Base-by-base conservation (phyloP, 495 filamentous ascomycete species). In the Penicillium canescens region DNA sequence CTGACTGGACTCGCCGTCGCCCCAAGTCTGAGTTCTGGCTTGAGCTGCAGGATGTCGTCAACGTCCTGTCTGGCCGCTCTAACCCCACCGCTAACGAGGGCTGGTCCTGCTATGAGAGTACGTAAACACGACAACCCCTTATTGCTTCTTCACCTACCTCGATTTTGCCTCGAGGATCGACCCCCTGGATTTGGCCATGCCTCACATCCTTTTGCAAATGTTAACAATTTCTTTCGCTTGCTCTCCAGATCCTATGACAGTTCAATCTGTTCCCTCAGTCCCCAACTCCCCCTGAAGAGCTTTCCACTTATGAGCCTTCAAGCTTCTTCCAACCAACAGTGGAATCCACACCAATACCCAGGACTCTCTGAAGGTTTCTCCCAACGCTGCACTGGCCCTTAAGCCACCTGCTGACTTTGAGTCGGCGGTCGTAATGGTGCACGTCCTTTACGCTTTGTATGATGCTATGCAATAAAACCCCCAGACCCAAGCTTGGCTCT, bases 21-120 rank as follows among this genome's bases (percentile, higher is more conserved):
- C 95, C 95, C 21, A 91, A 85, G 72, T 66, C 84, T 4, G 91
- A 92, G 52, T 92, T 89, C 71, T 99, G 95, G 95, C 71, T 91
- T 44, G 77, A 78, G 23, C 74, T 95, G 63, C 92, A 91, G 74
- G 76, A 84, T 20, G 85, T 90, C 34, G 92, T 96, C 3, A 89
- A 98, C 70, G 86, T 87, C 10, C 69, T 99, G 28, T 89, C 87
- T 35, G 94, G 91, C 3, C 78, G 92, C 42, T 82, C 83, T 12
- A 50, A 53, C 35, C 38, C 54, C n/a, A 46, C 47, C 24, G 24
- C 46, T 26, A 46, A 57, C 12, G 62, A 63, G 24, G 55, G 49
- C 23, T 71, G 67, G 66, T 52, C 55, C 14, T 65, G 64, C 54
- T 69, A 73, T 41, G 70, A 74, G 46, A 68, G 63, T 68, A 68